Percentiles rank a stretch among this genome's conserved stretches.
Evolutionary conservation across 139 green algal genomes (phyloP).

Genomic region (Picochlorum costavermella): DNA sequence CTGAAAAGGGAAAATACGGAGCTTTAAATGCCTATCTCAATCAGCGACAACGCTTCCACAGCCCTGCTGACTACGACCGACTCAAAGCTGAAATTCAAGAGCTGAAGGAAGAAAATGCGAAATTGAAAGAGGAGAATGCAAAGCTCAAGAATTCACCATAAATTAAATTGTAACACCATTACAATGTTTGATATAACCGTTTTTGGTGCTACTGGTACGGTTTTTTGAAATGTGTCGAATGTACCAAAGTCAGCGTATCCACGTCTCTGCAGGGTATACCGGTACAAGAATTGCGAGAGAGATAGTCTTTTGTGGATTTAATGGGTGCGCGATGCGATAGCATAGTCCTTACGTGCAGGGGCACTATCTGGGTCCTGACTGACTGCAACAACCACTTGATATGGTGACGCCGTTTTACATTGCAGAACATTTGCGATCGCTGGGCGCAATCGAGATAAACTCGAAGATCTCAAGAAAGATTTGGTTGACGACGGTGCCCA

Average conservation of each 20-base stretch:
- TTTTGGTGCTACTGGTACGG: conserved; percentile 36
- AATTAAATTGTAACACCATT: neutral
- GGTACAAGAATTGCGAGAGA: conserved; percentile 32
- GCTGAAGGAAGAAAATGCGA: conserved; percentile 45
- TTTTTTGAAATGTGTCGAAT: too few relatives aligned
- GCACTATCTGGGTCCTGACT: too few relatives aligned
- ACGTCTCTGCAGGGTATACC: conserved; percentile 36
- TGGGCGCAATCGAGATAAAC: conserved; percentile 21
- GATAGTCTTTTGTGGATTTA: conserved; percentile 4
- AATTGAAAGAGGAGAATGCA: conserved; percentile 39
- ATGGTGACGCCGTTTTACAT: too few relatives aligned
- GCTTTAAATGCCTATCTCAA: conserved; percentile 37
- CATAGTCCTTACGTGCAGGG: too few relatives aligned
- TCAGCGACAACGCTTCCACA: conserved; percentile 13
- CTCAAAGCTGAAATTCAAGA: conserved; percentile 28
- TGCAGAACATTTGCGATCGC: conserved; percentile 16
- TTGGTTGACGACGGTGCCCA: conserved; percentile 33
- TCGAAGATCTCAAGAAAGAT: conserved; percentile 17
- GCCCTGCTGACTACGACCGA: conserved; percentile 22
- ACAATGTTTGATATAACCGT: conserved; percentile 34
- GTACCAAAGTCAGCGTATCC: too few relatives aligned
- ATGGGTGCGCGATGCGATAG: too few relatives aligned
- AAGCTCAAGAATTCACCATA: neutral
- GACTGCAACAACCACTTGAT: too few relatives aligned
- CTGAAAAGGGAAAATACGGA: conserved; percentile 42